Base-by-base conservation (phyloP, 2,329 filamentous ascomycete genomes). In the Microdochium trichocladiopsis region DNA sequence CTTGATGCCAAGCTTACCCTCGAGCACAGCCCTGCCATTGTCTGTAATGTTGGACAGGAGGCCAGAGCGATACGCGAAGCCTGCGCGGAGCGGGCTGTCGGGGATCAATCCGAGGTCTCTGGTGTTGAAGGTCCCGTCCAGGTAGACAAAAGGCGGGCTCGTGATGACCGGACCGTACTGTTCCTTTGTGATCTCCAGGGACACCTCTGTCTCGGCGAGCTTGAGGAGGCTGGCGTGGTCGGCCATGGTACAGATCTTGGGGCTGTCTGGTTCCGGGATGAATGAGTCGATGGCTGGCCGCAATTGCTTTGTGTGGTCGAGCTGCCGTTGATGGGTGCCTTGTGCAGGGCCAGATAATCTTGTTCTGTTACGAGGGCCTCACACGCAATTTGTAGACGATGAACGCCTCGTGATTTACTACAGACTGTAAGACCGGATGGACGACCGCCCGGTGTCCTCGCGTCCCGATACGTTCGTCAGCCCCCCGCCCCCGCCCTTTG, bases 51-150 rank as follows among this genome's bases (percentile, higher is more conserved):
- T 57, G 48, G 62, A 61, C 12, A 80, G 68, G 16, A 70, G 69
- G 41, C 75, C 77, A 53, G 71, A 74, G 55, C 77, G 76, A 64
- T 71, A 79, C 56, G 69, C 66, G 51, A 69, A 70, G 24, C 70
- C 69, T 1, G 69, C 57, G 1, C 70, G 69, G 52, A 81, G 58
- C 5, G 63, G 57, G 53, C 70, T 72, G 36, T 66, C 67, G 3
- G 70, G 70, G 1, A 79, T 61, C 25, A 70, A 65, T 50, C 76
- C 78, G 12, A 78, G 59, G 59, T 81, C 77, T 49, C 77, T 76
- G 50, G 74, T 65, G 65, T 80, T 80, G 68, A 79, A 73, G 25
- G 77, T 73, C 33, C 74, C 72, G 24, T 67, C 69, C 25, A 74
- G 63, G 51, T 64, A 59, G 55, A 79, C 57, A 60, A 81, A 80